These are phyloP conservation scores for Wickerhamiella vanderwaltii DNA, from an alignment of 805 yeast species.

Conservation along the genomic window DNA sequence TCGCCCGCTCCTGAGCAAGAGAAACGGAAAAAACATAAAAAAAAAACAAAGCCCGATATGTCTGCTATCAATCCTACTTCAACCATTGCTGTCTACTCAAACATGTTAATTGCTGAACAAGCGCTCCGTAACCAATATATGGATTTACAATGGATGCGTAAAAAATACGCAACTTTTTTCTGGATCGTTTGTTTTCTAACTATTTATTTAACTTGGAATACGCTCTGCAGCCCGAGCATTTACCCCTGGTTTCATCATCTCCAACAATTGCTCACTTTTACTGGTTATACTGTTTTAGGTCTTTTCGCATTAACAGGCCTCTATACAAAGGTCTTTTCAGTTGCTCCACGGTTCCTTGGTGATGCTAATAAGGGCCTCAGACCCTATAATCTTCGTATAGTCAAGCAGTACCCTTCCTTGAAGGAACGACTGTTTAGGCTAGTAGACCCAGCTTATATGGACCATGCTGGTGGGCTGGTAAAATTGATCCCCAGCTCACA, in stretches of 20 bases:
- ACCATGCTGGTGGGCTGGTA: slow-evolving; percentile 53
- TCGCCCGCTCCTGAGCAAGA: slow-evolving; percentile 3
- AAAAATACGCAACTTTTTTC: slow-evolving; percentile 47
- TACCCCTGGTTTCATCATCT: slow-evolving; percentile 28
- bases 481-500: slow-evolving; percentile 73
- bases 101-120: slow-evolving; percentile 74
- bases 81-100: slow-evolving; percentile 37
- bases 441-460: slow-evolving; percentile 22
- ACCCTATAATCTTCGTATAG: slow-evolving; percentile 66
- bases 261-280: slow-evolving; percentile 37
- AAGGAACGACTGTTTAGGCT: slow-evolving; percentile 23
- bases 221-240: slow-evolving; percentile 26
- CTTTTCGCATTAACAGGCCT: slow-evolving; percentile 83
- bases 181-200: slow-evolving; percentile 22
- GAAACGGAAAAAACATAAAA: not conserved
- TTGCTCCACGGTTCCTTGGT: slow-evolving; percentile 65
- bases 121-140: slow-evolving; percentile 67
- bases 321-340: slow-evolving; percentile 69
- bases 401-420: slow-evolving; percentile 26
- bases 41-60: not conserved
- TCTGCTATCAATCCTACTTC: slow-evolving; percentile 9
- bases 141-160: slow-evolving; percentile 54
- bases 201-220: slow-evolving; percentile 25
- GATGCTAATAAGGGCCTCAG: slow-evolving; percentile 84
- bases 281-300: slow-evolving; percentile 53